Evolutionary conservation across 169 alveolate species (phyloP).

Genomic region (Condylostoma magnum): DNA sequence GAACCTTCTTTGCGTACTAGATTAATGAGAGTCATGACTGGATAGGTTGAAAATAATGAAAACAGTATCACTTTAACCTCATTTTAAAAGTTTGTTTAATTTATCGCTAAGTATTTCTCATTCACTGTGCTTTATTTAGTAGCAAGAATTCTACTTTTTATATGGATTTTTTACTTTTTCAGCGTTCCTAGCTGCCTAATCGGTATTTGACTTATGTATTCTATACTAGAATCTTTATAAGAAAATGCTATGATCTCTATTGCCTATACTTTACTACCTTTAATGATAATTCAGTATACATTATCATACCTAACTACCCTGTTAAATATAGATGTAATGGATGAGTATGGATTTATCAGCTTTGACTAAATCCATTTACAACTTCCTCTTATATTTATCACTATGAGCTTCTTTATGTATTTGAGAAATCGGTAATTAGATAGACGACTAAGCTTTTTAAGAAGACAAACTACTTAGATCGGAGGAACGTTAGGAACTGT

Average conservation of each 20-base stretch:
- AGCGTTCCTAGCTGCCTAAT: background rate
- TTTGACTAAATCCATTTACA: background rate
- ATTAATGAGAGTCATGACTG: too few relatives aligned
- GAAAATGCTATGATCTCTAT: background rate
- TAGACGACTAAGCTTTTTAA: background rate
- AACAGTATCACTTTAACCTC: too few relatives aligned
- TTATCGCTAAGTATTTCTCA: too few relatives aligned
- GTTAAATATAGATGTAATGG: background rate
- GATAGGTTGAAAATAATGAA: too few relatives aligned
- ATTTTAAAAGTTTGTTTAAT: too few relatives aligned
- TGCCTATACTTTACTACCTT: background rate
- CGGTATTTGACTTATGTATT: conserved; percentile 2
- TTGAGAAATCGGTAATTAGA: background rate
- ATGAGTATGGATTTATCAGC: background rate
- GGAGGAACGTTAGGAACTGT: background rate
- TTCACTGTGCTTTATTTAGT: background rate
- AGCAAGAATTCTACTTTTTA: background rate
- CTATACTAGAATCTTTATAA: background rate
- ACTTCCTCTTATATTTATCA: background rate
- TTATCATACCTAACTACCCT: background rate
- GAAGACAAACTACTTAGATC: background rate
- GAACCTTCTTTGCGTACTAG: too few relatives aligned
- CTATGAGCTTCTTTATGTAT: background rate
- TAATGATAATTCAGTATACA: background rate
- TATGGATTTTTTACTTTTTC: background rate